Evolutionary conservation across 768 basidiomycete species (phyloP), one percentile per base, ranked within the genome.

Genomic region (Hebeloma cylindrosporum): DNA sequence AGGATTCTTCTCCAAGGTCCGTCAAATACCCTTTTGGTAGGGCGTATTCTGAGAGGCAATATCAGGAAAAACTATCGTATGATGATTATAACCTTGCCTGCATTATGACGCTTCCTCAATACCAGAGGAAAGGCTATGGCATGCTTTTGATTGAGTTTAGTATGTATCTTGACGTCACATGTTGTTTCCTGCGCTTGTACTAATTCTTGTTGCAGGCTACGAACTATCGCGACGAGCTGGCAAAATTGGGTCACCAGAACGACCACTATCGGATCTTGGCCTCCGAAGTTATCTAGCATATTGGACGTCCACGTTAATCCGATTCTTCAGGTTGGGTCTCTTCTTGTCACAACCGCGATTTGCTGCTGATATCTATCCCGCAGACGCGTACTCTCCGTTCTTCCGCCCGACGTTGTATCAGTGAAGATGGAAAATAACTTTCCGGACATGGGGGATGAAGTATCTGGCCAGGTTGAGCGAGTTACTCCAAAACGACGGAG

Each of bases 141-240:
- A 92, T 90, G 76, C 82, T 98, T 18, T 77, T 99, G 77, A 97
- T 98, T 51, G 95, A 99, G 69, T 96, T 98, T 73, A 98, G 95
- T 95, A 60, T 32, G 91, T n/a, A n/a, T n/a, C n/a, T 68, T n/a
- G 30, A 32, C 14, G 1, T 26, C 33, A 27, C 4, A 18, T 41
- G 23, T 32, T 26, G 6, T 17, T 28, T 33, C 5, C 16, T 14
- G 18, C 11, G 41, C 18, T 29, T 25, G 30, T 10, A 42, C 17
- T 40, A 6, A 29, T 38, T 7, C 23, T 25, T 53, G 6, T 13
- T 6, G 27, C 35, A 97, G 94, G 94, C 64, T 99, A 99, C 58
- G 92, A 95, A 61, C 73, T 97, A 5, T 96, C 92, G 14, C 78
- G 88, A 32, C 77, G 83, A 40, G 75, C 79, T 8, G 83, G 85